A percentile compares a stretch with the other conserved stretches of the same genome.
Evolutionary conservation across 352 stramenopile genomes (phyloP).

Genomic region (Phytopythium helicoides): DNA sequence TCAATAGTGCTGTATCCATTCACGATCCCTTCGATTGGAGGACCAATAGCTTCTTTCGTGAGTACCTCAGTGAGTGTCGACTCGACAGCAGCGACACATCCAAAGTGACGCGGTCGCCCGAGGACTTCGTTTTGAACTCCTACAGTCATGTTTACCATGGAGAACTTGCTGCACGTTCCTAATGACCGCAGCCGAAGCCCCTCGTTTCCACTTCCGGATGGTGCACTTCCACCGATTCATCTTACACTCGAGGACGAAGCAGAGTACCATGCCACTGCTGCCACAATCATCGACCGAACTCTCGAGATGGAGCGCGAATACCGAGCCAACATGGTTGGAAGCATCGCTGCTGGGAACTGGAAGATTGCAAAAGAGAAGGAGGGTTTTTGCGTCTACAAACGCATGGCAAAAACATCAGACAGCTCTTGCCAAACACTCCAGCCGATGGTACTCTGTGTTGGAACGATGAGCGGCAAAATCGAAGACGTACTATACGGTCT

Average conservation of each 20-base stretch:
- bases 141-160: slow-evolving; percentile 6
- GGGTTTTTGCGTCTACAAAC: slow-evolving; percentile 3
- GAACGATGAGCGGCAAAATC: slow-evolving; percentile 13
- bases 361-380: slow-evolving; percentile 1
- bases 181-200: neutral
- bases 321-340: neutral
- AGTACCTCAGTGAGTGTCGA: too few species aligned
- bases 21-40: too few species aligned
- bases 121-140: neutral
- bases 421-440: slow-evolving; percentile 1
- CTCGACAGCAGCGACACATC: too few species aligned
- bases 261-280: neutral
- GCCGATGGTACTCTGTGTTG: slow-evolving; percentile 15
- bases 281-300: neutral
- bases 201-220: neutral
- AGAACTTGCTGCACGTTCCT: neutral
- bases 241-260: neutral
- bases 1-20: too few species aligned
- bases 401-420: neutral
- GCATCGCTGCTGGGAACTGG: neutral
- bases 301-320: slow-evolving; percentile 3
- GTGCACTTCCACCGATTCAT: neutral
- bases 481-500: slow-evolving; percentile 20
- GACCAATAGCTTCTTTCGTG: too few species aligned
- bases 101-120: too few species aligned